Evolutionary conservation across 1,139 yeast species (phyloP), one percentile per base, ranked within the genome.

Genomic region (Chernovozyma sophiae-reginae): DNA sequence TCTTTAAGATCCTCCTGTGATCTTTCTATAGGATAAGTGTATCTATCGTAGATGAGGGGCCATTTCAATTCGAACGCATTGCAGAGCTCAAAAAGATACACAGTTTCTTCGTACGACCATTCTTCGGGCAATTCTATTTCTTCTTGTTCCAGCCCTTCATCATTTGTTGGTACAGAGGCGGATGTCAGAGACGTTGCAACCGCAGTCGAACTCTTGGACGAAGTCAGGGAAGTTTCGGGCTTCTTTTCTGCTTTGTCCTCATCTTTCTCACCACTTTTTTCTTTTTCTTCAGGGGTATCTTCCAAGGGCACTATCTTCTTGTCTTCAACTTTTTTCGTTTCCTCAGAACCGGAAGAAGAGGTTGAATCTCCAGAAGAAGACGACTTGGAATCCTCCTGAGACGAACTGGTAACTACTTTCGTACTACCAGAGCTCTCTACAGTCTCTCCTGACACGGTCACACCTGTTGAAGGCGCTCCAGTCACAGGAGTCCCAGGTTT

Each of bases 41-140:
- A 90, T 44, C 97, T 65, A 52, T 92, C 98, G 43, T 75, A 69
- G 11, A 92, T 77, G 1, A 89, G 81, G 10, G 83, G 77, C 97
- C 98, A 92, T 45, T 94, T 77, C 51, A 92, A 68, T 53, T 92
- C 97, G 53, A 77, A 90, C 2, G 72, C 74, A 28, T 68, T 60
- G 44, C 95, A 86, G 25, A 86, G 62, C 2, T 80, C 83, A 58
- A 90, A 87, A 19, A 92, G 62, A 43, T 84, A 78, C 34, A 66
- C 65, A 0, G 97, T 86, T 55, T 92, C 97, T 31, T 81, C 81
- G 49, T 72, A 86, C 2, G 77, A 64, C 97, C 97, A 90, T 20
- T 46, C 44, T 11, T 37, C 33, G 14, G 43, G 30, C 28, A 38
- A 20, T 20, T 20, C 23, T 6, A 20, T 31, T 7, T 29, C 35